Percentiles rank a stretch among this genome's conserved stretches.
phyloP scores from a whole-genome alignment of 2,329 filamentous ascomycete genomes.

The Monosporascus sp. region DNA sequence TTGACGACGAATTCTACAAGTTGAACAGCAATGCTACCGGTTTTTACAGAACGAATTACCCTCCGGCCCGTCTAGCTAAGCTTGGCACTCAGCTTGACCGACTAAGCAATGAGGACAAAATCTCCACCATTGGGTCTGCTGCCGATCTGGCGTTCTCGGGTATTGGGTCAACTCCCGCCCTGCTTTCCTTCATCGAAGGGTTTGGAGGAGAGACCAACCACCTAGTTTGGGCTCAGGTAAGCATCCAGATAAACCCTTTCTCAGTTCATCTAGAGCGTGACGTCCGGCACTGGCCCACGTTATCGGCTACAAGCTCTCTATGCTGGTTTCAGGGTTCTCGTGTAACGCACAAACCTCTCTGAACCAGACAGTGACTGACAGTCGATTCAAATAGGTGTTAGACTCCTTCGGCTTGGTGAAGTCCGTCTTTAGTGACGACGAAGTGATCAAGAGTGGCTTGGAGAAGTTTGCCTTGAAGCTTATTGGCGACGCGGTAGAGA shows the following conservation, averaged over 20 bases:
- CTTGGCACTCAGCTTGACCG: slow-evolving; percentile 72
- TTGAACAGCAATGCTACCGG: slow-evolving; percentile 85
- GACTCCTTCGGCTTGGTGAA: slow-evolving; percentile 71
- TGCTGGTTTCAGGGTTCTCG: too few species aligned
- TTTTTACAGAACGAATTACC: slow-evolving; percentile 90
- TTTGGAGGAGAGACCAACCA: slow-evolving; percentile 78
- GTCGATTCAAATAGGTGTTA: slow-evolving; percentile 30
- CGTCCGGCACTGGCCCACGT: too few species aligned
- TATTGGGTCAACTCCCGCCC: slow-evolving; percentile 71
- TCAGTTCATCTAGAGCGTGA: too few species aligned
- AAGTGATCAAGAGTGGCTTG: slow-evolving; percentile 64
- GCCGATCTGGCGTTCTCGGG: slow-evolving; percentile 85
- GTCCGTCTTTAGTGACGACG: slow-evolving; percentile 77
- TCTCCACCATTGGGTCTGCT: slow-evolving; percentile 84
- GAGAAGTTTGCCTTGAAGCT: slow-evolving; percentile 76
- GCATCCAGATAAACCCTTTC: neutral
- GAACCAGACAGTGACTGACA: neutral
- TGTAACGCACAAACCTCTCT: too few species aligned
- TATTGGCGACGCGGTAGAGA: slow-evolving; percentile 67
- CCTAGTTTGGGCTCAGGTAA: slow-evolving; percentile 81
- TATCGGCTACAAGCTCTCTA: too few species aligned
- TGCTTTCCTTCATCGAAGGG: slow-evolving; percentile 80
- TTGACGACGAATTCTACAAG: slow-evolving; percentile 84
- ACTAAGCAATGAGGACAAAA: slow-evolving; percentile 82
- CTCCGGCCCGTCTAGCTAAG: slow-evolving; percentile 73